Conservation (phyloP, 2,329 filamentous ascomycete species). For the Aspergillus tanneri region DNA sequence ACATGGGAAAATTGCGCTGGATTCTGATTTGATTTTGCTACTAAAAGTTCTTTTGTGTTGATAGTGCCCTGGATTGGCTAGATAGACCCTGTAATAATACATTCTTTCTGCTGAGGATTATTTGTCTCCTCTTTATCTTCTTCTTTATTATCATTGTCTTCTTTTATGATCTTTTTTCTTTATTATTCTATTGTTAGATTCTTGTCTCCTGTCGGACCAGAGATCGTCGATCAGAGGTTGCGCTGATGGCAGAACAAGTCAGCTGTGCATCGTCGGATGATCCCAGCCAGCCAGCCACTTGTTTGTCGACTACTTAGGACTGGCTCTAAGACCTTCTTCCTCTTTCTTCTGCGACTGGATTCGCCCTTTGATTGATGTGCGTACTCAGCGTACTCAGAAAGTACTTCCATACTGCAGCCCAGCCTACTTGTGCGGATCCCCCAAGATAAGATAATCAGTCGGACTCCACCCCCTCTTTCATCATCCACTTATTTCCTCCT, state of each 20-base stretch:
- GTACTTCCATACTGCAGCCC: no score
- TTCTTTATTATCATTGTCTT: neutral
- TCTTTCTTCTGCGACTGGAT: neutral
- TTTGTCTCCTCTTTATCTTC: neutral
- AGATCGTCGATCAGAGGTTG: neutral
- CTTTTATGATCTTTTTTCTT: neutral
- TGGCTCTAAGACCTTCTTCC: neutral
- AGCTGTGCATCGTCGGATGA: neutral
- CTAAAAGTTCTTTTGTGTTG: no score
- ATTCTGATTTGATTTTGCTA: slow-evolving; percentile 10
- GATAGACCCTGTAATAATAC: no score
- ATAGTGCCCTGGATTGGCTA: no score
- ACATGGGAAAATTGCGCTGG: slow-evolving; percentile 10
- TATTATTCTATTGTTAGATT: no score
- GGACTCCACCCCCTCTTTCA: neutral
- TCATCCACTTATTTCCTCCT: slow-evolving; percentile 1
- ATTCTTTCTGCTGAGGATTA: no score
- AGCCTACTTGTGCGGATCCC: no score
- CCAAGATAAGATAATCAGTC: slow-evolving; percentile 7
- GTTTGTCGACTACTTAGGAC: neutral
- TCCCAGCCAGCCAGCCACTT: neutral
- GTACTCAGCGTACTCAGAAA: no score
- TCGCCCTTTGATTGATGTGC: no score
- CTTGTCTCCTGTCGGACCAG: neutral
- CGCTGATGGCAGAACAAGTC: neutral